Conservation (phyloP, 108 stramenopile species). For the Cylindrotheca fusiformis region DNA sequence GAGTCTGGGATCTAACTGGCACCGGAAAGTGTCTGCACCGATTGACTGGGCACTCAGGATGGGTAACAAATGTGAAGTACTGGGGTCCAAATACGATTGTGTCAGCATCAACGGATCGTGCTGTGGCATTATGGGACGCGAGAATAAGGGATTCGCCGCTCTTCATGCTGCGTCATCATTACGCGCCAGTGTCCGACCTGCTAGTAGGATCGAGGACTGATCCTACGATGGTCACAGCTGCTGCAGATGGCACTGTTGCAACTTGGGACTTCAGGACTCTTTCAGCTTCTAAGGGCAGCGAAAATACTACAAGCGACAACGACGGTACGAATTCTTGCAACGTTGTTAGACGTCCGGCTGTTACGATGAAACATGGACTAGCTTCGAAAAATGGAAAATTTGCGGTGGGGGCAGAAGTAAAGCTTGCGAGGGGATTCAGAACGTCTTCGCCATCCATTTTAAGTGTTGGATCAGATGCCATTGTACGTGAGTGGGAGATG, state of each 20-base stretch:
- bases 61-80: constrained; percentile 76
- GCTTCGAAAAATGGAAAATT: constrained; percentile 24
- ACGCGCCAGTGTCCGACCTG: constrained; percentile 72
- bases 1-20: constrained; percentile 77
- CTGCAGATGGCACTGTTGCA: constrained; percentile 71
- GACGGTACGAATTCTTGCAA: constrained; percentile 19
- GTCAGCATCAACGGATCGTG: constrained; percentile 82
- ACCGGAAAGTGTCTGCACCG: constrained; percentile 57
- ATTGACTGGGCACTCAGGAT: constrained; percentile 73
- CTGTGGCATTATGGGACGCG: constrained; percentile 82
- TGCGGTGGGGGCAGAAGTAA: constrained; percentile 27
- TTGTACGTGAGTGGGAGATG: constrained; percentile 81
- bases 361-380: constrained; percentile 35
- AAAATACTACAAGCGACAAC: constrained; percentile 8
- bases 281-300: constrained; percentile 28
- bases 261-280: constrained; percentile 86
- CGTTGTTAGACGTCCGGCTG: constrained; percentile 51
- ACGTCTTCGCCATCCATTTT: constrained; percentile 38
- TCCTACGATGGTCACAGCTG: constrained; percentile 77
- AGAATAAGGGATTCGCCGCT: constrained; percentile 66
- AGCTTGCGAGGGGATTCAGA: constrained; percentile 18
- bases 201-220: constrained; percentile 78
- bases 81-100: constrained; percentile 87
- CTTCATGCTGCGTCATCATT: constrained; percentile 73
- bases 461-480: constrained; percentile 65